A percentile compares a stretch with the other conserved stretches of the same genome.
Conservation (phyloP, 164 flowering plant species). For the Hamamelis virginiana region DNA sequence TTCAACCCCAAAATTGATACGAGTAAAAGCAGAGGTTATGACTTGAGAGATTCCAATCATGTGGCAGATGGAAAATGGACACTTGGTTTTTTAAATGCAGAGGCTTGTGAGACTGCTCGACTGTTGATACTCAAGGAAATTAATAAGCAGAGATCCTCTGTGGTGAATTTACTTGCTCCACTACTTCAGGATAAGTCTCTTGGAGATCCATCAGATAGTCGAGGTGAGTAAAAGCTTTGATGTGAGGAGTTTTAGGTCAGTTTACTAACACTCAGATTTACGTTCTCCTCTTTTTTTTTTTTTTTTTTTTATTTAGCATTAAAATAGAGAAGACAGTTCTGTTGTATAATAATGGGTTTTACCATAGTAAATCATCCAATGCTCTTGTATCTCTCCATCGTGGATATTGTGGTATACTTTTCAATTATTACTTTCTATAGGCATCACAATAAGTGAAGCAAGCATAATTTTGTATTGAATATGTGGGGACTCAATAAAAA, state of each 20-base stretch:
- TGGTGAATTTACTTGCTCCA: slow-evolving; percentile 41
- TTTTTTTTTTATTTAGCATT: neutral
- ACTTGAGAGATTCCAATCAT: slow-evolving; percentile 12
- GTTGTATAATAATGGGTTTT: neutral
- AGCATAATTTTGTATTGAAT: too few species aligned
- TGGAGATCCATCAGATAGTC: slow-evolving; percentile 14
- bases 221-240: slow-evolving; percentile 19
- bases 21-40: slow-evolving; percentile 20
- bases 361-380: neutral
- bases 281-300: too few species aligned
- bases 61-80: slow-evolving; percentile 56
- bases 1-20: slow-evolving; percentile 31
- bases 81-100: slow-evolving; percentile 48
- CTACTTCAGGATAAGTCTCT: slow-evolving; percentile 26
- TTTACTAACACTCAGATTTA: slow-evolving; percentile 1
- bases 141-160: slow-evolving; percentile 45
- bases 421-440: too few species aligned
- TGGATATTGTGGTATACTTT: neutral
- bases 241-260: slow-evolving; percentile 7
- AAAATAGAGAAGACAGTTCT: neutral
- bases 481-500: too few species aligned
- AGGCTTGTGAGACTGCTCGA: slow-evolving; percentile 53
- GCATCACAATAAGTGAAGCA: too few species aligned
- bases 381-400: neutral
- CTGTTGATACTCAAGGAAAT: slow-evolving; percentile 38